phyloP scores from a whole-genome alignment of 78 protist species.

The Polysphondylium violaceum region DNA sequence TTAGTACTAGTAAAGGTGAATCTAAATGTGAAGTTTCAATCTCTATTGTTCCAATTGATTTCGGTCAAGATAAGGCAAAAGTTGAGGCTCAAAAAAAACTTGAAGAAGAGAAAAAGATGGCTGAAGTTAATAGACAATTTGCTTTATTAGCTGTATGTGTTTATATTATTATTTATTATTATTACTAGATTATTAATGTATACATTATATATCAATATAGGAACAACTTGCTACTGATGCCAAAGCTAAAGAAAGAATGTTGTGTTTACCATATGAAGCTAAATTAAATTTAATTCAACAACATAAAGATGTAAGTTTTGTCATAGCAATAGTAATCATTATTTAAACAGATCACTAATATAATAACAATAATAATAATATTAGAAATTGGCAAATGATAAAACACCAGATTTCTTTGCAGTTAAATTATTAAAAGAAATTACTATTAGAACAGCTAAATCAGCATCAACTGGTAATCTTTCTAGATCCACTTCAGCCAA shows the following conservation, averaged over 20 bases:
- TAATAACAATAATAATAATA: neutral
- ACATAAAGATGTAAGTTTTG: slow-evolving; percentile 40
- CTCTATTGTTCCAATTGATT: slow-evolving; percentile 24
- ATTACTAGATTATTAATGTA: no score
- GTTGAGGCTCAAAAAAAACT: slow-evolving; percentile 27
- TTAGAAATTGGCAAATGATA: slow-evolving; percentile 68
- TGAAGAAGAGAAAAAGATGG: slow-evolving; percentile 61
- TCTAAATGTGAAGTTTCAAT: slow-evolving; percentile 18
- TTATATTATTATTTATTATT: no score
- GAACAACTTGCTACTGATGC: slow-evolving; percentile 77
- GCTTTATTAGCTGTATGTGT: neutral
- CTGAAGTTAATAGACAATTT: slow-evolving; percentile 41
- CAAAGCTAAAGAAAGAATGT: slow-evolving; percentile 52
- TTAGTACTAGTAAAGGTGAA: slow-evolving; percentile 13
- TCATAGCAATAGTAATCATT: neutral
- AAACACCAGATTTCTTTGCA: slow-evolving; percentile 64
- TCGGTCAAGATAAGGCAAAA: slow-evolving; percentile 66
- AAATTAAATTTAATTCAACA: slow-evolving; percentile 39
- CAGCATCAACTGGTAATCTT: slow-evolving; percentile 1
- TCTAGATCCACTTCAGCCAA: neutral
- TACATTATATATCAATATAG: no score
- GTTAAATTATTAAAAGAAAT: slow-evolving; percentile 29
- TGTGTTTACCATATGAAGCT: slow-evolving; percentile 12
- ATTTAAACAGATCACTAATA: neutral
- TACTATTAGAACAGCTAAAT: neutral